These are phyloP conservation scores for Heteromeles arbutifolia DNA, from an alignment of 306 rosid genomes.

Conservation along the genomic window DNA sequence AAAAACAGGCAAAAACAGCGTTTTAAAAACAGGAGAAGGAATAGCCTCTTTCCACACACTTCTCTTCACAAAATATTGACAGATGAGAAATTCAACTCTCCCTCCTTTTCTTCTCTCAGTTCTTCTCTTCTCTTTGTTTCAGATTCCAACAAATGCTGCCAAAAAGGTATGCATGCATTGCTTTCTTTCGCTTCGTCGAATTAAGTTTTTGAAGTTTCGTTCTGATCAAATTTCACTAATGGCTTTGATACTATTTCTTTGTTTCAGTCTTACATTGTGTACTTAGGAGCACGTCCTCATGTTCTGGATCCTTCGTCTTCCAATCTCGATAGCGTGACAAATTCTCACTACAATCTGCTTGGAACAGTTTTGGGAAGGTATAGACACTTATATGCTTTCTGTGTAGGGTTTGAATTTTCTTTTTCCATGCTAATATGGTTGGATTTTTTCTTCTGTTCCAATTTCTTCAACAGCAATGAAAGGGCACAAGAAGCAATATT, in stretches of 20 bases:
- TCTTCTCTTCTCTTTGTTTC: slow-evolving; percentile 27
- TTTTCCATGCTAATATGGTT: neutral
- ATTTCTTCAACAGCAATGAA: slow-evolving; percentile 23
- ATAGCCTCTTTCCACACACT: neutral
- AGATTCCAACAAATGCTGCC: slow-evolving; percentile 18
- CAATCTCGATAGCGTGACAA: slow-evolving; percentile 26
- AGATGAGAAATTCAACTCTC: slow-evolving; percentile 17
- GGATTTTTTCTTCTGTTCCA: neutral
- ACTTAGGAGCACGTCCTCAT: slow-evolving; percentile 48
- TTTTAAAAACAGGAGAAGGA: slow-evolving; percentile 15
- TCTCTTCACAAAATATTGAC: neutral
- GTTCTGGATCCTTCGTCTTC: slow-evolving; percentile 7
- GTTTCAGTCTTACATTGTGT: slow-evolving; percentile 64
- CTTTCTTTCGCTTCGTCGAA: neutral
- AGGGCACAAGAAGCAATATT: slow-evolving; percentile 47
- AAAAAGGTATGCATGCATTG: slow-evolving; percentile 29
- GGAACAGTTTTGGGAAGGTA: slow-evolving; percentile 55
- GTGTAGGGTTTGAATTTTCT: neutral
- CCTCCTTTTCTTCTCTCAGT: slow-evolving; percentile 18
- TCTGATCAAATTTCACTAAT: neutral
- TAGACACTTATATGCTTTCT: neutral
- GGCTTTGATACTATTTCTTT: neutral
- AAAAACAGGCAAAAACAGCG: neutral
- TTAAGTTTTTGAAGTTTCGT: neutral
- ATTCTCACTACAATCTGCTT: slow-evolving; percentile 44